Conservation (phyloP, 2,329 filamentous ascomycete species). For the Trichophyton rubrum region DNA sequence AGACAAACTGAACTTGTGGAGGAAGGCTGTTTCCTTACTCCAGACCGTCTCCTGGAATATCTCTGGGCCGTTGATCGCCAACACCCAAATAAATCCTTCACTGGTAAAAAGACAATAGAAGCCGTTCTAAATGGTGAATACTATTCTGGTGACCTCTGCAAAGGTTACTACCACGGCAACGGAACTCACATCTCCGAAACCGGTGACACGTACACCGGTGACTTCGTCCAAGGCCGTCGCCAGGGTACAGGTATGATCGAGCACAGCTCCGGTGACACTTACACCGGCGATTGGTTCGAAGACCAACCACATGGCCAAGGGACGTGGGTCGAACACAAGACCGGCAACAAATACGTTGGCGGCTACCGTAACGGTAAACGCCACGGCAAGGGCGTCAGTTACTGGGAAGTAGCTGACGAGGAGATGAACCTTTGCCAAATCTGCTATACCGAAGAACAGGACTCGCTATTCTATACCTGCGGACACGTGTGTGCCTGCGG, state of each 20-base stretch:
- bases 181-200: conserved; percentile 42
- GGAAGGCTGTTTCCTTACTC: conserved; percentile 26
- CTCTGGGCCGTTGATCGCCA: conserved; percentile 34
- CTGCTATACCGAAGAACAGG: conserved; percentile 48
- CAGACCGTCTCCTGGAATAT: conserved; percentile 31
- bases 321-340: conserved; percentile 43
- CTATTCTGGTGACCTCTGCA: conserved; percentile 43
- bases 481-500: conserved; percentile 51
- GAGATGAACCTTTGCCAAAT: conserved; percentile 48
- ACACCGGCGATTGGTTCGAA: conserved; percentile 36
- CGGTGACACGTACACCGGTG: conserved; percentile 45
- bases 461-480: conserved; percentile 50
- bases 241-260: conserved; percentile 47
- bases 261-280: conserved; percentile 42
- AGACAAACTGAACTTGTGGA: conserved; percentile 25
- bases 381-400: conserved; percentile 49
- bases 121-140: conserved; percentile 43
- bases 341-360: conserved; percentile 49
- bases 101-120: conserved; percentile 39
- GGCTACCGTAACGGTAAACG: conserved; percentile 49
- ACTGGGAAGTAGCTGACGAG: conserved; percentile 50
- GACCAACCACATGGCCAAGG: conserved; percentile 44
- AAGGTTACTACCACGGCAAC: conserved; percentile 41
- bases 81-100: conserved; percentile 34
- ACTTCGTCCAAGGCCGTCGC: conserved; percentile 41